Base-by-base conservation (phyloP, 2,329 filamentous ascomycete species). In the Aureobasidium zeae region DNA sequence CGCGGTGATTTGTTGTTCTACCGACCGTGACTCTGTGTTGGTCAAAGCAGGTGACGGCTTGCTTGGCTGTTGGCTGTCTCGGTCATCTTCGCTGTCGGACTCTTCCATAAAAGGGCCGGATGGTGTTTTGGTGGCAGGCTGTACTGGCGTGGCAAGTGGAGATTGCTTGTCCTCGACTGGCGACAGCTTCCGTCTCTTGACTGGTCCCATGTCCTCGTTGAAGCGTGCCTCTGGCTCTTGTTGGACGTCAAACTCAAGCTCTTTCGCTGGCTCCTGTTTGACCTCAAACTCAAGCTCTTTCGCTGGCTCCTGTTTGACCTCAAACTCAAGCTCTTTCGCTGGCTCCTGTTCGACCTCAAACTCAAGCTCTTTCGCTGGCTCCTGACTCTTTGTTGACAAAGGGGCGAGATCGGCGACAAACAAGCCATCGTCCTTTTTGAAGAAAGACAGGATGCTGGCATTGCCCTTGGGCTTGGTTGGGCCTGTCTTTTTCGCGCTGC, bases 81-180 rank as follows among this genome's bases (percentile, higher is more conserved):
- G 56, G 6, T 60, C 57, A 5, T 72, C 66, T 41, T 80, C 76
- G 29, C 70, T 76, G 43, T 79, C 76, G 1, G 82, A 86, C 48
- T 86, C 81, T 46, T 83, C 74, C 29, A 87, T 57, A 52, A 88
- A 88, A 0, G 81, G 81, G 0, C 76, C 78, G 45, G 61, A 69
- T 2, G 24, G 17, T 20, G 8, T n/a, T 13, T 7, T 1, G 4
- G 33, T 43, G 8, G n/a, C 5, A 15, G 19, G 13, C 1, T 13
- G 30, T 10, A 22, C 12, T 8, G 30, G 9, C 11, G 38, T 13
- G 11, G 21, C 12, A 33, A 31, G 3, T n/a, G 24, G 30, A 53
- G 47, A 47, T 5, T 51, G 48, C 9, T 26, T n/a, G 29, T 45
- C 32, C 8, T 46, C 51, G 22, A 31, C 46, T 19, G 48, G 36